These are phyloP conservation scores for Pistacia vera DNA, from an alignment of 345 rosid species.

Conservation along the genomic window DNA sequence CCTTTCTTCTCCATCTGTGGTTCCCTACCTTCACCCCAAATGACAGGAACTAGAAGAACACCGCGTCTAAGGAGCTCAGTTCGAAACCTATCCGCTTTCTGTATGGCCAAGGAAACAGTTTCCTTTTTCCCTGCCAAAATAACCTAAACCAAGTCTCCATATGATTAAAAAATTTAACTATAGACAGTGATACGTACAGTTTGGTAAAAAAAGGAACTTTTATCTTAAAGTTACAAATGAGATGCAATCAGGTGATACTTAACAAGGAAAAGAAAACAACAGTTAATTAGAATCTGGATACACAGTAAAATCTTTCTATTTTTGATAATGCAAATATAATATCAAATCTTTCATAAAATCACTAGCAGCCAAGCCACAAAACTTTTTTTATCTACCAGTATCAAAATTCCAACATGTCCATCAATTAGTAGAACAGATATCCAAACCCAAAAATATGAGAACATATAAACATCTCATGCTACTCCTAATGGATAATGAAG, in stretches of 20 bases:
- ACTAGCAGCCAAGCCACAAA: no score
- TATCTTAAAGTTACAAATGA: background rate
- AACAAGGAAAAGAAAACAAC: background rate
- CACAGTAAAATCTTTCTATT: background rate
- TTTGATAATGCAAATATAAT: background rate
- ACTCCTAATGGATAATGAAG: background rate
- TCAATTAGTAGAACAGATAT: background rate
- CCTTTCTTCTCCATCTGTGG: constrained; percentile 72
- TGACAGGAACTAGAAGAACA: constrained; percentile 85
- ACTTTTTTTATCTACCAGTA: background rate
- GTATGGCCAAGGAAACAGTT: constrained; percentile 61
- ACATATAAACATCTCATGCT: background rate
- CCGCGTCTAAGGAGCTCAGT: constrained; percentile 88
- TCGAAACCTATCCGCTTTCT: constrained; percentile 84
- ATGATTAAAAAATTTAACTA: constrained; percentile 4
- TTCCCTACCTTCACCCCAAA: constrained; percentile 72
- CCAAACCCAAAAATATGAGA: background rate
- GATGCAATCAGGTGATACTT: background rate
- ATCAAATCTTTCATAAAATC: no score
- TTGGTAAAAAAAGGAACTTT: background rate
- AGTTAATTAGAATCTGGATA: no score
- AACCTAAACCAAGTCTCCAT: constrained; percentile 52
- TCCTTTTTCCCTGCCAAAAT: constrained; percentile 89
- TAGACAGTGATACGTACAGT: background rate
- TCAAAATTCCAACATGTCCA: background rate